Base-by-base conservation (phyloP, 352 stramenopile species). In the Globisporangium parvum region DNA sequence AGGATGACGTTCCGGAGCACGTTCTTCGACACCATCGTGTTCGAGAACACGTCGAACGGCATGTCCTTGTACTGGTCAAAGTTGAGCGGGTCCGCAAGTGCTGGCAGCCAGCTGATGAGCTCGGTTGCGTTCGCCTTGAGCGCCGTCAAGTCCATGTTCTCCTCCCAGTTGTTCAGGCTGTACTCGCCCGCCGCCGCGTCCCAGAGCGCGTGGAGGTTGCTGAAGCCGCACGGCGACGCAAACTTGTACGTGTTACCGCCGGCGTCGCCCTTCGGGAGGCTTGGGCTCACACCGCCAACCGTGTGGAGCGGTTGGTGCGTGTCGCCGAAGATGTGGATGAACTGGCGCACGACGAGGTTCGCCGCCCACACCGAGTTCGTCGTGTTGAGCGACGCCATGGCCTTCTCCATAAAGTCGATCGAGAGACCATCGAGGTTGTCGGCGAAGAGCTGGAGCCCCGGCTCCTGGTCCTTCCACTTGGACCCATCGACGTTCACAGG, bases 271-370 rank as follows among this genome's bases (percentile, higher is more conserved):
- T 59, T 53, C 6, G 79, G 79, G 40, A 83, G 71, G 31, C 67
- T 64, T 2, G 61, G 60, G 24, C 63, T 80, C 53, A 87, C 66
- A 11, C 72, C 76, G 0, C 66, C 66, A 0, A 85, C 67, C 1
- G 71, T 69, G 66, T 89, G 78, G 26, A 87, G 62, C 0, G 78
- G 78, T 51, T 89, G 77, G 56, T 87, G 74, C 24, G 84, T 52
- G 50, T 89, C 78, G 0, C 70, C 77, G 45, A 86, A 74, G 61
- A 87, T 73, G 66, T 88, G 78, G 62, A 88, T 80, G 65, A 88
- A 80, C 65, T 87, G 73, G 24, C 78, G 78, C 5, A 88, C 47
- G 41, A 73, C 57, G 6, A 85, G 47, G 66, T 88, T 88, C 46
- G 70, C 73, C 4, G 72, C 68, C 78, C 78, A 88, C 47, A 69